Evolutionary conservation across 1,284 basidiomycete species (phyloP).

Genomic region (Mycena sp.): DNA sequence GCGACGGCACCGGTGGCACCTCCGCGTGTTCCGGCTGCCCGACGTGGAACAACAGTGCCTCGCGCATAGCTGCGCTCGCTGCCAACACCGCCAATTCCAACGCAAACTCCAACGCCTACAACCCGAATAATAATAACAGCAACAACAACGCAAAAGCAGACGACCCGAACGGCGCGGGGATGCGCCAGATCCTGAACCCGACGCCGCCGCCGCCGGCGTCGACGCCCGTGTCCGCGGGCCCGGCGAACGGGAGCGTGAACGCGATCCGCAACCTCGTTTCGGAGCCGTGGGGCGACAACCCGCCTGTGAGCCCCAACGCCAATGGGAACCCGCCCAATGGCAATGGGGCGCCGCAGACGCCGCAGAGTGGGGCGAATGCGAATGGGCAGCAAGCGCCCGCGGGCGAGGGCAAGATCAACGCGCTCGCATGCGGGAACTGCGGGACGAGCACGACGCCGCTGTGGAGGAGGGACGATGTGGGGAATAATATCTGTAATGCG

Average conservation of each 20-base stretch:
- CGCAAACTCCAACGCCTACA: not conserved
- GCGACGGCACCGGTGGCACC: conserved; percentile 94
- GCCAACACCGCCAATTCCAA: too few relatives aligned
- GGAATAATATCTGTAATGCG: conserved; percentile 93
- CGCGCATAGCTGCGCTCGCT: not conserved
- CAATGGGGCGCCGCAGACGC: not conserved
- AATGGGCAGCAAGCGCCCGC: not conserved
- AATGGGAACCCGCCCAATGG: too few relatives aligned
- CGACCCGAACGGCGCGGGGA: conserved; percentile 13
- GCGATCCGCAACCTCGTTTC: not conserved
- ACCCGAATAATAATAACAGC: not conserved
- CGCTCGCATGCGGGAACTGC: conserved; percentile 90
- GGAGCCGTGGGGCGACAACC: too few relatives aligned
- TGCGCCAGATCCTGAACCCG: conserved; percentile 29
- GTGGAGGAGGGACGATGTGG: conserved; percentile 94
- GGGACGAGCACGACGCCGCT: conserved; percentile 94
- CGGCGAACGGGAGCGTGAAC: not conserved
- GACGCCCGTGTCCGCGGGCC: too few relatives aligned
- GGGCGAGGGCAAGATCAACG: conserved; percentile 63
- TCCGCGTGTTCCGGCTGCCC: conserved; percentile 93
- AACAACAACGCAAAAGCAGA: not conserved
- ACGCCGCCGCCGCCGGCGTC: conserved; percentile 24
- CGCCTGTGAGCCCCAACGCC: too few relatives aligned
- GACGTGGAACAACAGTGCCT: conserved; percentile 84
- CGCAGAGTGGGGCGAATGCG: too few relatives aligned